These are phyloP conservation scores for Mortierella sp. DNA, from an alignment of 371 early-diverging fungal species.

Conservation along the genomic window DNA sequence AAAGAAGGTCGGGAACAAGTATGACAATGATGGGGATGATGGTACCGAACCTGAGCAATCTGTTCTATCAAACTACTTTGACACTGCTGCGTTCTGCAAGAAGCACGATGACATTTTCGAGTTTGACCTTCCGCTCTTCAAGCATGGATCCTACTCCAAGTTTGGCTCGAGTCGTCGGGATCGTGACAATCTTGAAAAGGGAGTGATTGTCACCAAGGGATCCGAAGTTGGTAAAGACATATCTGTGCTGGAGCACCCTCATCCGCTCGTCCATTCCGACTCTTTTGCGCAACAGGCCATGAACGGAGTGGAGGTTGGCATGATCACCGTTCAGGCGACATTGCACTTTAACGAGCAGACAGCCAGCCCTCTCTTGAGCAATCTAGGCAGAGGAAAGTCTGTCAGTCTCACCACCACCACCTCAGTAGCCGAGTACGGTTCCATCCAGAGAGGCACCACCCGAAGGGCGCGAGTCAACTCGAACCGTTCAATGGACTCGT, in stretches of 20 bases:
- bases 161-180: slow-evolving; percentile 18
- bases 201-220: slow-evolving; percentile 23
- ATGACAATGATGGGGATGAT: slow-evolving; percentile 48
- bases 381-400: slow-evolving; percentile 19
- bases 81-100: slow-evolving; percentile 31
- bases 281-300: slow-evolving; percentile 39
- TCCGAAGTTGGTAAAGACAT: slow-evolving; percentile 29
- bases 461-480: slow-evolving; percentile 15
- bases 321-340: slow-evolving; percentile 39
- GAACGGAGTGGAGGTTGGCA: slow-evolving; percentile 49
- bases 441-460: neutral
- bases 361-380: slow-evolving; percentile 26
- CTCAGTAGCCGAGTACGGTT: neutral
- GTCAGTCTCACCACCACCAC: neutral
- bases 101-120: slow-evolving; percentile 46
- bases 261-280: slow-evolving; percentile 13
- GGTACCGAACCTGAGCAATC: slow-evolving; percentile 43
- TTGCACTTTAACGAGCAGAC: slow-evolving; percentile 47
- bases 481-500: slow-evolving; percentile 21
- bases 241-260: slow-evolving; percentile 8
- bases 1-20: slow-evolving; percentile 40
- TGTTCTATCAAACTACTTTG: slow-evolving; percentile 32
- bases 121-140: slow-evolving; percentile 42
- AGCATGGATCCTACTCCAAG: slow-evolving; percentile 50
- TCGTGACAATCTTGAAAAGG: neutral